phyloP scores from a whole-genome alignment of 2,329 filamentous ascomycete species.

The Amylocarpus encephaloides region DNA sequence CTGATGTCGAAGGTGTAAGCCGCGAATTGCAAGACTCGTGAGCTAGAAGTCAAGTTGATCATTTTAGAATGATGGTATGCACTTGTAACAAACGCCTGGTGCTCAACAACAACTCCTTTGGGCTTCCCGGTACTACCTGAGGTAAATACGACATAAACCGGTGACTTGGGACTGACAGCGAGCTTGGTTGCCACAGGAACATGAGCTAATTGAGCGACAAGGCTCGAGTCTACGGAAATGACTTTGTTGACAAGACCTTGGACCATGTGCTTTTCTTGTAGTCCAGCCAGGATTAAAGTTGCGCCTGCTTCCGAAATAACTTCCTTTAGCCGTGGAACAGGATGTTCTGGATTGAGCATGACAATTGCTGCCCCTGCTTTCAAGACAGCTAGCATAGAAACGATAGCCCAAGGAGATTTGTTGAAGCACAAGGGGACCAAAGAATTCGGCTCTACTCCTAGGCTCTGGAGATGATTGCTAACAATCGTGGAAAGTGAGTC shows the following conservation, averaged over 20 bases:
- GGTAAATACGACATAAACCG: constrained; percentile 13
- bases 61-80: background rate
- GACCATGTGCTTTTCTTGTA: background rate
- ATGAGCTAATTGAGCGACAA: background rate
- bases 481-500: constrained; percentile 3
- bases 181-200: background rate
- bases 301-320: background rate
- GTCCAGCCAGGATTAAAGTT: background rate
- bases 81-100: constrained; percentile 7
- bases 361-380: constrained; percentile 23
- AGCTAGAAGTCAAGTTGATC: background rate
- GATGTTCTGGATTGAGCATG: constrained; percentile 25
- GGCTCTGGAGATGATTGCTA: constrained; percentile 3
- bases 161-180: too few species aligned
- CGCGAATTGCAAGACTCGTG: constrained; percentile 7
- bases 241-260: background rate
- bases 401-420: constrained; percentile 17
- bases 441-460: constrained; percentile 12
- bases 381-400: constrained; percentile 19
- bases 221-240: background rate
- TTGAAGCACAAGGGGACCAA: constrained; percentile 20
- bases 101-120: constrained; percentile 13
- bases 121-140: constrained; percentile 17
- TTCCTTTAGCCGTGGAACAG: constrained; percentile 6
- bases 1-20: constrained; percentile 5